Evolutionary conservation across 1,284 basidiomycete genomes (phyloP), one percentile per base, ranked within the genome.

Genomic region (Stereum hirsutum): DNA sequence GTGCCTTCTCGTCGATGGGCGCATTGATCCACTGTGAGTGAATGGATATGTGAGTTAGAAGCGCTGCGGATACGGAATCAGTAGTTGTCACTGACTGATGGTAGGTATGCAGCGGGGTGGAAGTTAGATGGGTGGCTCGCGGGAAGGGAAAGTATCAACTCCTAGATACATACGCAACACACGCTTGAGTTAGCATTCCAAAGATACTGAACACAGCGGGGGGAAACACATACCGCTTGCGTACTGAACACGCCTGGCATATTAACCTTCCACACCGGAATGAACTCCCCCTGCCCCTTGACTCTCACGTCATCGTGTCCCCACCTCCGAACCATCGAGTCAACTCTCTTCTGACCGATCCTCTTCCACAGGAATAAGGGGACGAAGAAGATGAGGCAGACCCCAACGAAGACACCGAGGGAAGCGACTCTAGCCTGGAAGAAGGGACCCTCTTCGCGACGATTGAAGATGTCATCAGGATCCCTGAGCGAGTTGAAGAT

Each of bases 281-380:
- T 52, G 34, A 57, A 56, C 12, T 51, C 50, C 43, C 53, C 49
- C 33, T 48, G 47, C 47, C 55, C 48, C 44, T 55, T 60, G 25
- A 54, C 51, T 5, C 59, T 60, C 4, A 57, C 52, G 50, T 76
- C 75, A 44, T 63, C 58, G 24, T 54, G 59, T 42, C 60, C 63
- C 69, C 75, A 78, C 38, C 59, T 57, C 20, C 56, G 51, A 2
- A 67, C 54, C 56, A 75, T 52, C 45, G 46, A 51, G 47, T 56
- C 66, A 27, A 73, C 62, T 24, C 64, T 61, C 20, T 54, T 53
- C 48, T 63, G 68, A 24, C 76, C 76, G 30, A 63, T 51, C 19
- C 55, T 59, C 51, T 78, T 78, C 74, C 74, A 78, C 20, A 67
- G 42, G 35, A 65, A 40, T 37, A 75, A 55, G 3, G 76, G 76